Conservation (phyloP, 345 rosid genomes). For the Rhizophora mangle region DNA sequence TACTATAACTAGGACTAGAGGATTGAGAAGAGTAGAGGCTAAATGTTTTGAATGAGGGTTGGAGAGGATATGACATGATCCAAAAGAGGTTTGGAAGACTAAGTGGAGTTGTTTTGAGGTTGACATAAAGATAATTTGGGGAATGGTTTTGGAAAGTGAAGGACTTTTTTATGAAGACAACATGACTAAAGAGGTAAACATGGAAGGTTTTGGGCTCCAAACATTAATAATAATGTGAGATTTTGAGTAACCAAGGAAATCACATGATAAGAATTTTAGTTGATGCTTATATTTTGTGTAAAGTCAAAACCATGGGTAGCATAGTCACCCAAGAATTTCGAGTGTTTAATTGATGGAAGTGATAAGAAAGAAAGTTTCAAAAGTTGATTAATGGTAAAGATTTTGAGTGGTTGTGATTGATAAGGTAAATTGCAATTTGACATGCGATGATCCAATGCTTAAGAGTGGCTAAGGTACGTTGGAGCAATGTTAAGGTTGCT, state of each 20-base stretch:
- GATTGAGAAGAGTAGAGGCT: too few relatives aligned
- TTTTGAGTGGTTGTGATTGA: neutral
- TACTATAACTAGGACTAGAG: too few relatives aligned
- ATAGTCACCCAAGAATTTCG: neutral
- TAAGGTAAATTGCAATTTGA: neutral
- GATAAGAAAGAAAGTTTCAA: neutral
- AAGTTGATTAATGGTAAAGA: neutral
- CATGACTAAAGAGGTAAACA: too few relatives aligned
- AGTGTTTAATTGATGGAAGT: neutral
- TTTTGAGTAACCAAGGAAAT: too few relatives aligned
- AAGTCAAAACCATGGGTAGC: neutral
- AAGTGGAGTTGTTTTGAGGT: too few relatives aligned
- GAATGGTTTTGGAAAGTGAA: too few relatives aligned
- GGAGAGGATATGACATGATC: too few relatives aligned
- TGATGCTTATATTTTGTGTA: neutral
- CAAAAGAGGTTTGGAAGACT: too few relatives aligned
- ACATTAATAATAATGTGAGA: neutral
- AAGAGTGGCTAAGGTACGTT: neutral
- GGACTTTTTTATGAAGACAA: too few relatives aligned
- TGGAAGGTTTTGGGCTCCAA: neutral
- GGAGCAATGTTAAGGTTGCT: neutral
- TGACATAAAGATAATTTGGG: too few relatives aligned
- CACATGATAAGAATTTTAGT: neutral
- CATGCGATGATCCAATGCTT: too few relatives aligned
- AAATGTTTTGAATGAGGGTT: too few relatives aligned